Evolutionary conservation across 768 basidiomycete genomes (phyloP), one percentile per base, ranked within the genome.

Genomic region (Porphyrellus cyaneotinctus): DNA sequence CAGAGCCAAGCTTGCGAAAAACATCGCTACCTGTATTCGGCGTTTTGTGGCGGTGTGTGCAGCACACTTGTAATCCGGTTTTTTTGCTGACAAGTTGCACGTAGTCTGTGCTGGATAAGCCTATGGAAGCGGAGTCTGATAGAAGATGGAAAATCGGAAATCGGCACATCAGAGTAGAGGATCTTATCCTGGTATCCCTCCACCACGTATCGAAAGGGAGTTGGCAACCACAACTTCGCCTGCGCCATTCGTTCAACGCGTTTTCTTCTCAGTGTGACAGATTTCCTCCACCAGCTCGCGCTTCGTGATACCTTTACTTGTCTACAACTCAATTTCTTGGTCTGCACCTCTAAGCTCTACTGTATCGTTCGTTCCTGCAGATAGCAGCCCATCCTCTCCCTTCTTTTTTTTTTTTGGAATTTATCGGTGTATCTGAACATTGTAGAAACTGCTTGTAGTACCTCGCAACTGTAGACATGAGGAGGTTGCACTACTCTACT

Each of bases 171-270:
- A 77, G 67, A 33, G 70, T 86, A 5, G 85, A 85, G 26, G 81
- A 90, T 63, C 74, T 91, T 45, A 72, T 85, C 45, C 78, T 91
- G 41, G 84, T 91, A 58, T 85, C 86, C 59, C 80, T 90, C 49
- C 87, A 90, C 69, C 88, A 91, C 58, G 87, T 90, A 47, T 88
- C 87, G 13, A 81, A 87, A 69, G 88, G 88, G 12, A 84, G 83
- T 51, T 91, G 88, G 88, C 88, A 91, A 54, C 86, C 87, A 20
- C 87, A 90, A 51, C 69, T 90, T 41, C 78, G 86, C 64, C 74
- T 89, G 14, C 62, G 54, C 17, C 24, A 8, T 14, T 22, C 59
- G 23, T 39, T 11, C 33, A 13, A 46, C 5, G 4, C 24, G 4
- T 5, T 43, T 39, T 37, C 59, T 24, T 42, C 41, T 24, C 47